These are phyloP conservation scores for Cetraspora pellucida DNA, from an alignment of 192 early-diverging fungal species.

Conservation along the genomic window DNA sequence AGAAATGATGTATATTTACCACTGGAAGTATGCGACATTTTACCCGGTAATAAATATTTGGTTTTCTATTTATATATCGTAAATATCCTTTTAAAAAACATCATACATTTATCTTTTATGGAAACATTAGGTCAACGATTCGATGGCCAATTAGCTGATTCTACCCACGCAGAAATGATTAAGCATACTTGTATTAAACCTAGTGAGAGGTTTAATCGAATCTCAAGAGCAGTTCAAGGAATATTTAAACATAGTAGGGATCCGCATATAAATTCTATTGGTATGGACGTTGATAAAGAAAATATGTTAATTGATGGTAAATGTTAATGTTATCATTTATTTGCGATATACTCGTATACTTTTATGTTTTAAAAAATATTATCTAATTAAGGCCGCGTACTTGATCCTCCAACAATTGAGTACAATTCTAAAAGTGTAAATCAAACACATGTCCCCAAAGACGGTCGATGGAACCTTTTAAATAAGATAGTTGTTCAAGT, in stretches of 20 bases:
- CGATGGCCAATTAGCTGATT: not conserved
- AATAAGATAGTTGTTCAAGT: not conserved
- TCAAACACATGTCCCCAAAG: conserved; percentile 51
- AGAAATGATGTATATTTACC: not conserved
- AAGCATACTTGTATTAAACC: conserved; percentile 17
- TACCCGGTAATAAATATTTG: not conserved
- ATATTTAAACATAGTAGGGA: not conserved
- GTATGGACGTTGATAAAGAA: not conserved
- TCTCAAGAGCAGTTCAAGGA: not conserved
- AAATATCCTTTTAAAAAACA: not conserved
- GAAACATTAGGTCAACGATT: not conserved
- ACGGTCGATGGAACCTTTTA: conserved; percentile 67
- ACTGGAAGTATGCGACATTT: not conserved
- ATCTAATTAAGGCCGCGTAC: conserved; percentile 1
- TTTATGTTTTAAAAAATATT: not conserved
- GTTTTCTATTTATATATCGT: not conserved
- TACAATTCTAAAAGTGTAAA: conserved; percentile 40
- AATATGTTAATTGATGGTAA: not conserved
- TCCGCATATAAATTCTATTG: conserved; percentile 4
- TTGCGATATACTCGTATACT: not conserved
- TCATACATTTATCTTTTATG: not conserved
- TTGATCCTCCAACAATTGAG: not conserved
- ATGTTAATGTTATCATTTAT: not conserved
- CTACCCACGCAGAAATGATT: conserved; percentile 3
- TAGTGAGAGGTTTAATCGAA: not conserved